These are phyloP conservation scores for Pachysandra terminalis DNA, from an alignment of 164 flowering plant genomes.

Conservation along the genomic window DNA sequence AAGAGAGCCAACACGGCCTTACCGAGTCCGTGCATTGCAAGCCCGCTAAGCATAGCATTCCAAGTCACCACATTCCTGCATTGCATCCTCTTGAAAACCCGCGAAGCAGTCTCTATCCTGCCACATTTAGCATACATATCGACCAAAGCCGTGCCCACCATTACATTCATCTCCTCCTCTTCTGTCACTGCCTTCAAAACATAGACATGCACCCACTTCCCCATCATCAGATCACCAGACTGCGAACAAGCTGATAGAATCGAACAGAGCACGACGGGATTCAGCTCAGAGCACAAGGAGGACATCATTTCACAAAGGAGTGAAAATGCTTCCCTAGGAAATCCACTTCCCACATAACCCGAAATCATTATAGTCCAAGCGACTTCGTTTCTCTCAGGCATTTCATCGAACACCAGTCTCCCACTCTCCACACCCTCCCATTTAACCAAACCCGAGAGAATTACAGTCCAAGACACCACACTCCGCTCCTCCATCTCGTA, in stretches of 20 bases:
- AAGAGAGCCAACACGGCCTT: slow-evolving; percentile 32
- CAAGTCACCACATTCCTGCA: slow-evolving; percentile 56
- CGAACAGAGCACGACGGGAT: slow-evolving; percentile 51
- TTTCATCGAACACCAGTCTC: slow-evolving; percentile 44
- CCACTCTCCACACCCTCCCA: slow-evolving; percentile 46
- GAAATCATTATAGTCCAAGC: slow-evolving; percentile 63
- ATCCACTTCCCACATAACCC: slow-evolving; percentile 45
- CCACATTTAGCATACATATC: slow-evolving; percentile 84
- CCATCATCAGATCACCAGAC: slow-evolving; percentile 49
- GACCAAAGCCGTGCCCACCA: slow-evolving; percentile 57
- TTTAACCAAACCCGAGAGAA: slow-evolving; percentile 39
- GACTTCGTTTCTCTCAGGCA: slow-evolving; percentile 62
- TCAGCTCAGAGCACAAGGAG: slow-evolving; percentile 20
- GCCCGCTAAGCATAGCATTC: slow-evolving; percentile 63
- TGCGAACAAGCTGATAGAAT: slow-evolving; percentile 48
- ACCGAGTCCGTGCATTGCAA: slow-evolving; percentile 72
- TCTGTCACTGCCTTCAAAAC: slow-evolving; percentile 36
- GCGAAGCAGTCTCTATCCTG: slow-evolving; percentile 30
- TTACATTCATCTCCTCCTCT: slow-evolving; percentile 30
- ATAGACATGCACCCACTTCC: slow-evolving; percentile 66
- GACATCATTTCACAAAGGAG: slow-evolving; percentile 41
- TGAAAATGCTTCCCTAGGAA: slow-evolving; percentile 29
- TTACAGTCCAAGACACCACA: slow-evolving; percentile 68
- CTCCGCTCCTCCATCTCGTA: slow-evolving; percentile 39
- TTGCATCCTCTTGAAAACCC: slow-evolving; percentile 35